Evolutionary conservation across 805 yeast species (phyloP).

Genomic region (Yamadazyma ubonensis): DNA sequence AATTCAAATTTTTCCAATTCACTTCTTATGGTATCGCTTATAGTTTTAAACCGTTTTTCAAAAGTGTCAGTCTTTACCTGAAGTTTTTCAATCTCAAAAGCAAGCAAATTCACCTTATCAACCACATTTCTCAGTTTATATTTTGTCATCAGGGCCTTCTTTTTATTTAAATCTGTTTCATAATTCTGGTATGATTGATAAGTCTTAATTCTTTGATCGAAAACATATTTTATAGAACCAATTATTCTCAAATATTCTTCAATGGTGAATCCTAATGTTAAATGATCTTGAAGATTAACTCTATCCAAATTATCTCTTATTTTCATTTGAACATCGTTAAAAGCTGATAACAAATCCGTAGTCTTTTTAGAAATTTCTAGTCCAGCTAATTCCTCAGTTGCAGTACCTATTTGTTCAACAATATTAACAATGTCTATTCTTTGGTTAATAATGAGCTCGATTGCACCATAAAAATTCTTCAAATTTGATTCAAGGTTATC

Average conservation of each 20-base stretch:
- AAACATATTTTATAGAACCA: constrained; percentile 69
- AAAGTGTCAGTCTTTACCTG: constrained; percentile 54
- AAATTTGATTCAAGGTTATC: constrained; percentile 74
- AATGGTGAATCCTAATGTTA: constrained; percentile 80
- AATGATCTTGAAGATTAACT: constrained; percentile 77
- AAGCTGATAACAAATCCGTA: constrained; percentile 62
- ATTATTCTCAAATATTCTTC: constrained; percentile 84
- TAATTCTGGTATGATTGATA: constrained; percentile 41
- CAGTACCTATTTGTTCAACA: constrained; percentile 62
- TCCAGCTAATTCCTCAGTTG: constrained; percentile 59
- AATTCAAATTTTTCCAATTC: constrained; percentile 71
- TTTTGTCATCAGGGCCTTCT: constrained; percentile 45
- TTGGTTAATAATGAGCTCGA: constrained; percentile 73
- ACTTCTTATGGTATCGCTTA: constrained; percentile 61
- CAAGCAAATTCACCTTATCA: constrained; percentile 60
- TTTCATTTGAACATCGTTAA: constrained; percentile 68
- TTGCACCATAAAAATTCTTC: constrained; percentile 61
- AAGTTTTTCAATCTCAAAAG: constrained; percentile 56
- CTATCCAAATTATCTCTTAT: constrained; percentile 74
- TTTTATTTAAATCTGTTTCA: constrained; percentile 46
- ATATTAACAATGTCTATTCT: constrained; percentile 70
- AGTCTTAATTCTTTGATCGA: constrained; percentile 69
- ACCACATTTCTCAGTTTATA: constrained; percentile 50
- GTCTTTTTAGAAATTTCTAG: constrained; percentile 72
- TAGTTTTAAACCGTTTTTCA: constrained; percentile 58